These are phyloP conservation scores for Fomitopsis serialis DNA, from an alignment of 768 basidiomycete genomes.

Conservation along the genomic window DNA sequence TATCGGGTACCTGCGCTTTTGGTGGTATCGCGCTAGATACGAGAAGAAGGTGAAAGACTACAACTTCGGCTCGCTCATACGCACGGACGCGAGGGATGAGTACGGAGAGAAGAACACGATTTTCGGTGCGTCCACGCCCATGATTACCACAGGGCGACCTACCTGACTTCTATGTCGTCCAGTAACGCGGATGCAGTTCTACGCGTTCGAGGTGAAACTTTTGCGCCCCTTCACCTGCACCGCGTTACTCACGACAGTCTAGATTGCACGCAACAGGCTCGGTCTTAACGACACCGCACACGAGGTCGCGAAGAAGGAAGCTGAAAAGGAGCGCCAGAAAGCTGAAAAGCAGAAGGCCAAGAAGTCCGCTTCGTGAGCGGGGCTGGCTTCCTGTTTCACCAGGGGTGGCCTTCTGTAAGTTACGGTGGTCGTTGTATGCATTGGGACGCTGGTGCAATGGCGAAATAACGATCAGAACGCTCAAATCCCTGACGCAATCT, in stretches of 20 bases:
- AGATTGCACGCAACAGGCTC: conserved; percentile 90
- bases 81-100: conserved; percentile 71
- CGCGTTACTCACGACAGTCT: neutral
- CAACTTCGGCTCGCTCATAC: conserved; percentile 95
- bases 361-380: neutral
- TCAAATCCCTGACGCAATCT: too few relatives aligned
- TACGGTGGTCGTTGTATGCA: too few relatives aligned
- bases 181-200: conserved; percentile 85
- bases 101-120: conserved; percentile 93
- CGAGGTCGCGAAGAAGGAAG: conserved; percentile 71
- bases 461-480: too few relatives aligned
- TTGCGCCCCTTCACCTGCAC: conserved; percentile 9
- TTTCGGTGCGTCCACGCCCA: conserved; percentile 59
- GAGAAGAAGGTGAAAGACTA: conserved; percentile 88
- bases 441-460: too few relatives aligned
- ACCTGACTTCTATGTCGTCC: neutral
- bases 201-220: conserved; percentile 72
- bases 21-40: conserved; percentile 44
- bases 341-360: conserved; percentile 54
- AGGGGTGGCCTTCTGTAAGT: too few relatives aligned
- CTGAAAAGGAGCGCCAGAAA: conserved; percentile 45
- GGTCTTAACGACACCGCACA: conserved; percentile 88
- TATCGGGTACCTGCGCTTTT: neutral
- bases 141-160: too few relatives aligned
- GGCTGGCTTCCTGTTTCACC: too few relatives aligned